A percentile compares a stretch with the other conserved stretches of the same genome.
Conservation (phyloP, 1,139 yeast genomes). For the Suhomyces choctaworum region DNA sequence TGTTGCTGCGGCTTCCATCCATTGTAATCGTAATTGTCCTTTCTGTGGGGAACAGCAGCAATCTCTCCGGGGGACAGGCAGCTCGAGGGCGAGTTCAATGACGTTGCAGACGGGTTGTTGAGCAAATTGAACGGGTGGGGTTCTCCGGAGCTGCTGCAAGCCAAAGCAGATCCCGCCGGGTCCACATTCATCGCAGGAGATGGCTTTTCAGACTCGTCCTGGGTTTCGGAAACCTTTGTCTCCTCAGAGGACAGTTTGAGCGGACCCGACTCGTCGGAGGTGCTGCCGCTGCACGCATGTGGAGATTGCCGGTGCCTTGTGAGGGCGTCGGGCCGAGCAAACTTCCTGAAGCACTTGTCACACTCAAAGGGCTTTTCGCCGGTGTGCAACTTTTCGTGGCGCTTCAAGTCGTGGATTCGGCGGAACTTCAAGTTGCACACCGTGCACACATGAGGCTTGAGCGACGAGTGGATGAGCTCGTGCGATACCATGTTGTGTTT, state of each 20-base stretch:
- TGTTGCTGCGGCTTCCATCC: conserved; percentile 17
- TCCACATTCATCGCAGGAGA: not conserved
- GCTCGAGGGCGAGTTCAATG: conserved; percentile 4
- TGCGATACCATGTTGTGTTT: conserved; percentile 77
- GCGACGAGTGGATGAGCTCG: conserved; percentile 64
- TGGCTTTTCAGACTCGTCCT: not conserved
- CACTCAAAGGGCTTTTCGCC: conserved; percentile 74
- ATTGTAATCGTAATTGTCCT: conserved; percentile 17
- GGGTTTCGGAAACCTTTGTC: not conserved
- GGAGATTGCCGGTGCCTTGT: conserved; percentile 58
- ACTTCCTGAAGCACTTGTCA: conserved; percentile 59
- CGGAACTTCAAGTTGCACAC: conserved; percentile 65
- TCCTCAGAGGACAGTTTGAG: not conserved
- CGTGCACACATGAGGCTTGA: conserved; percentile 67
- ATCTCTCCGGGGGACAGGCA: conserved; percentile 5
- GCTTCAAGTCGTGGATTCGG: conserved; percentile 70
- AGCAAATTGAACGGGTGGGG: not conserved
- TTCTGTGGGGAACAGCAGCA: conserved; percentile 8
- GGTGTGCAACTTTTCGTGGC: conserved; percentile 75
- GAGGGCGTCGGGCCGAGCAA: conserved; percentile 79
- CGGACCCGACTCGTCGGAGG: not conserved
- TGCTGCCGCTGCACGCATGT: conserved; percentile 37
- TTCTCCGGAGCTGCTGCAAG: not conserved
- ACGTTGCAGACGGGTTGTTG: conserved; percentile 1
- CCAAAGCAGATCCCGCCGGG: not conserved